phyloP scores from a whole-genome alignment of 1,284 basidiomycete species.

The Wallemia mellicola region DNA sequence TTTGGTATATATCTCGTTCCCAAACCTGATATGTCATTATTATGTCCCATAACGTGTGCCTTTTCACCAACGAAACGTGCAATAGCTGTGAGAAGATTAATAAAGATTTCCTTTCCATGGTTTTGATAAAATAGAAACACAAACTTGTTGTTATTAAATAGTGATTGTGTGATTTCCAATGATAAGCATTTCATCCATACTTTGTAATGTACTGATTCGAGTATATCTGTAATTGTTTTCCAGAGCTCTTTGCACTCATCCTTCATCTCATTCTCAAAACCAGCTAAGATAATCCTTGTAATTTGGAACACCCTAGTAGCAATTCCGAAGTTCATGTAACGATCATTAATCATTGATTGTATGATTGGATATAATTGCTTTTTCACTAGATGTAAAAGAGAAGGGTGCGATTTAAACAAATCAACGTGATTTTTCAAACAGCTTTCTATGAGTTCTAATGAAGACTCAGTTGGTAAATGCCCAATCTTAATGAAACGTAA shows the following conservation, averaged over 20 bases:
- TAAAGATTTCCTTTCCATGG: neutral
- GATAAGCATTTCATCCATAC: neutral
- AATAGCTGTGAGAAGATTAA: neutral
- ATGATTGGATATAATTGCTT: neutral
- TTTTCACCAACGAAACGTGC: neutral
- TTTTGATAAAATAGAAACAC: neutral
- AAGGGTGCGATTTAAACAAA: constrained; percentile 15
- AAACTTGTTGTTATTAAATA: neutral
- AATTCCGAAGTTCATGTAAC: constrained; percentile 8
- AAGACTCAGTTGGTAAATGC: constrained; percentile 72
- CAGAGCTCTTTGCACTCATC: neutral
- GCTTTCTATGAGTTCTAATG: constrained; percentile 82
- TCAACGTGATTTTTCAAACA: constrained; percentile 79
- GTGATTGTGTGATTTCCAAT: neutral
- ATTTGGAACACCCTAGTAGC: constrained; percentile 8
- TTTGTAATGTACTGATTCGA: neutral
- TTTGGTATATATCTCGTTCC: neutral
- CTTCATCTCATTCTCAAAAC: neutral
- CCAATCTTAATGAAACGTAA: constrained; percentile 57
- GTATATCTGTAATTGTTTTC: neutral
- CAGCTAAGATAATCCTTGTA: constrained; percentile 3
- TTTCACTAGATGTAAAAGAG: neutral
- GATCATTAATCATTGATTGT: neutral
- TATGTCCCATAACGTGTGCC: neutral
- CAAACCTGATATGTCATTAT: constrained; percentile 1